Evolutionary conservation across 805 yeast genomes (phyloP).

Genomic region (Kurtzmaniella fragi): DNA sequence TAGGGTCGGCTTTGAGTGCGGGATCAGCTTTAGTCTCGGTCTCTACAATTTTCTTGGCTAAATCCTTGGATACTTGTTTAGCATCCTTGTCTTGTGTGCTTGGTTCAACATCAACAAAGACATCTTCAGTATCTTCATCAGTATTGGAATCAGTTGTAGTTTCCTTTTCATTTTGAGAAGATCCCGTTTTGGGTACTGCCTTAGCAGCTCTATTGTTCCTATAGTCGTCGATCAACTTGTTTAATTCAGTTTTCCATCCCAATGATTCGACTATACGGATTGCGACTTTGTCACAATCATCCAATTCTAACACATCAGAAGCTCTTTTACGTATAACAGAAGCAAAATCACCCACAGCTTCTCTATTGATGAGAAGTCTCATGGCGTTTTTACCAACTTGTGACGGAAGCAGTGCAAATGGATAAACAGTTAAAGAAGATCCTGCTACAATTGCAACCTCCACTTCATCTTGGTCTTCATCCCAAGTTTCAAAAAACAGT

Average conservation of each 20-base stretch:
- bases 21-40: too few relatives aligned
- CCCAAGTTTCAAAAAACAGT: constrained; percentile 67
- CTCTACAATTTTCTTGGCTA: background rate
- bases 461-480: constrained; percentile 44
- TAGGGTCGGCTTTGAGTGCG: too few relatives aligned
- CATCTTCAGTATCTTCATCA: constrained; percentile 8
- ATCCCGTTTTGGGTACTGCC: background rate
- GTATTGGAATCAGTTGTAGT: too few relatives aligned
- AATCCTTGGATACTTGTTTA: background rate
- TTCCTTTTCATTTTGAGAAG: too few relatives aligned
- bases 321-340: constrained; percentile 39
- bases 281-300: constrained; percentile 65
- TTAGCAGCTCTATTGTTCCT: background rate
- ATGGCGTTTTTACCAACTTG: constrained; percentile 46
- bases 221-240: constrained; percentile 24
- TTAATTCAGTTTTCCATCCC: constrained; percentile 63
- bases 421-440: constrained; percentile 83
- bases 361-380: constrained; percentile 71
- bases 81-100: too few relatives aligned
- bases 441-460: constrained; percentile 88
- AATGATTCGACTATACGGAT: constrained; percentile 44
- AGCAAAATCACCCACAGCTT: constrained; percentile 69
- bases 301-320: constrained; percentile 55
- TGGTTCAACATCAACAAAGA: too few relatives aligned
- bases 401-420: constrained; percentile 80